Evolutionary conservation across 441 rosid species (phyloP).

Genomic region (Aleurites moluccanus): DNA sequence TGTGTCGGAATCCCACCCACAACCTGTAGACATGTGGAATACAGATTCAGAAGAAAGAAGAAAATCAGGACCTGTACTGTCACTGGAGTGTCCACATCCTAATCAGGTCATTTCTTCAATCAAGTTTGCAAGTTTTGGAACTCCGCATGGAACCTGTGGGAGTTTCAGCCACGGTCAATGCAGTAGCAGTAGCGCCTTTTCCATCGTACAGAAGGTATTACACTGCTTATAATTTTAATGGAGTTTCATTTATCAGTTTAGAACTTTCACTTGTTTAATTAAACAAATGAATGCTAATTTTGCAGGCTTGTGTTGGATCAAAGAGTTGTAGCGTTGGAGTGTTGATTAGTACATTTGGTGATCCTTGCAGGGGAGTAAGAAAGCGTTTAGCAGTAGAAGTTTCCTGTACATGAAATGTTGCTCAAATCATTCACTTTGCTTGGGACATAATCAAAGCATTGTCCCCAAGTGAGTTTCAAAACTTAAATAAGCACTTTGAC

Average conservation of each 20-base stretch:
- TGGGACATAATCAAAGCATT: slow-evolving; percentile 18
- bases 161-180: slow-evolving; percentile 69
- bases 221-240: not conserved
- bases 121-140: slow-evolving; percentile 87
- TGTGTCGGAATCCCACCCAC: slow-evolving; percentile 76
- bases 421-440: slow-evolving; percentile 12
- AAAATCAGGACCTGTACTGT: slow-evolving; percentile 45
- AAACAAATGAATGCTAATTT: slow-evolving; percentile 14
- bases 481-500: slow-evolving; percentile 20
- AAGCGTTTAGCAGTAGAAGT: slow-evolving; percentile 95
- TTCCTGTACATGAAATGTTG: slow-evolving; percentile 48
- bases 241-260: not conserved
- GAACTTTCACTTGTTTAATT: not conserved
- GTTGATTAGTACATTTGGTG: slow-evolving; percentile 60
- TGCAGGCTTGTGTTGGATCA: slow-evolving; percentile 84
- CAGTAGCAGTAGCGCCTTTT: slow-evolving; percentile 56
- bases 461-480: slow-evolving; percentile 10
- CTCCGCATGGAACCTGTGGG: slow-evolving; percentile 80
- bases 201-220: slow-evolving; percentile 65
- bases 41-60: slow-evolving; percentile 41
- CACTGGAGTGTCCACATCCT: slow-evolving; percentile 59
- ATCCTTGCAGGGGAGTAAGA: slow-evolving; percentile 67
- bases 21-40: slow-evolving; percentile 73
- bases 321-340: slow-evolving; percentile 70
- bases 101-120: slow-evolving; percentile 74